phyloP scores from a whole-genome alignment of 1,284 basidiomycete genomes.

The Trametes polyzona region DNA sequence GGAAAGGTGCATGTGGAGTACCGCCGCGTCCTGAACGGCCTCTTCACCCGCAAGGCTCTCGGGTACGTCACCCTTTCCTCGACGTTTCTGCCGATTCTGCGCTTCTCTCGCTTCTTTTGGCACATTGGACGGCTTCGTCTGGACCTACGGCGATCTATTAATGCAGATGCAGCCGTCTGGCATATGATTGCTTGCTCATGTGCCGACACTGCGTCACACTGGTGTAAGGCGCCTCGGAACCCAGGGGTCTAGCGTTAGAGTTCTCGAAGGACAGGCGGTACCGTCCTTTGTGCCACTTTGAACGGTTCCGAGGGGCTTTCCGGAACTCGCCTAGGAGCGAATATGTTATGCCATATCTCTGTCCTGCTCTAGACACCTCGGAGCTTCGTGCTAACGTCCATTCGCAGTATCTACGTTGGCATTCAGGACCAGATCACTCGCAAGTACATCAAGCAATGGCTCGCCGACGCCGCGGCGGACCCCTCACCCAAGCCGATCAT shows the following conservation, averaged over 20 bases:
- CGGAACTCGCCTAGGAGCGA: not conserved
- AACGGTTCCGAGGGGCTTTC: no score
- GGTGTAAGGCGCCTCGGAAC: no score
- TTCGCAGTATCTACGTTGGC: conserved; percentile 77
- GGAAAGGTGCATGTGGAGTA: conserved; percentile 96
- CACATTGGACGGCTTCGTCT: no score
- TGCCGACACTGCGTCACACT: no score
- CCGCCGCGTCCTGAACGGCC: conserved; percentile 86
- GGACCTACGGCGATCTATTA: no score
- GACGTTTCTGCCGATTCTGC: not conserved
- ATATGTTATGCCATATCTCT: not conserved
- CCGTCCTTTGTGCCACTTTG: no score
- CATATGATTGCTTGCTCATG: no score
- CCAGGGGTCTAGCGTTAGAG: no score
- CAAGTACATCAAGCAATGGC: conserved; percentile 77
- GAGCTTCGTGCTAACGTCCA: not conserved
- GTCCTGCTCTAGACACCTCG: not conserved
- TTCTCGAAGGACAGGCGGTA: no score
- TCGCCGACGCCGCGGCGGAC: conserved; percentile 54
- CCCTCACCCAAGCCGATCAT: conserved; percentile 74
- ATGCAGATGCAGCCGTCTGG: no score
- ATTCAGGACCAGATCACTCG: conserved; percentile 90
- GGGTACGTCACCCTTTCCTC: conserved; percentile 52
- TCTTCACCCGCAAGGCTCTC: conserved; percentile 95
- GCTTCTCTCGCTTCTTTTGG: not conserved